Conservation (phyloP, 345 rosid species). For the Aquilaria yunnanensis region DNA sequence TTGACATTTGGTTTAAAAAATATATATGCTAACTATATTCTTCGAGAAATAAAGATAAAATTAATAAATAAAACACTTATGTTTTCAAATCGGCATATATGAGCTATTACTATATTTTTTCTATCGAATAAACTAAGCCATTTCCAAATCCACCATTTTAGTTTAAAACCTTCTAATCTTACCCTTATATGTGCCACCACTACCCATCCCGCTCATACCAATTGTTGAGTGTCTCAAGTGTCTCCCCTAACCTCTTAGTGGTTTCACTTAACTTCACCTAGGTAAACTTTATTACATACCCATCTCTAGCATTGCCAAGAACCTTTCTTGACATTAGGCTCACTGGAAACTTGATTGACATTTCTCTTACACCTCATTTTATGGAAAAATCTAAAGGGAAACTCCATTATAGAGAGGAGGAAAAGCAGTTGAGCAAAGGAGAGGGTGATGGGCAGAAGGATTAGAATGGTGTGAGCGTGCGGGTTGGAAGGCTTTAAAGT, state of each 20-base stretch:
- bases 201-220: no score
- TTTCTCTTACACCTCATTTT: slow-evolving; percentile 8
- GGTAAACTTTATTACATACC: slow-evolving; percentile 25
- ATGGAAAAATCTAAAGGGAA: slow-evolving; percentile 28
- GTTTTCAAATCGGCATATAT: no score
- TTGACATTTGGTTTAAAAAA: no score
- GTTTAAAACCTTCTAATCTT: no score
- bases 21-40: no score
- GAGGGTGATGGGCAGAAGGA: slow-evolving; percentile 1
- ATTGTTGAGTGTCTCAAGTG: no score
- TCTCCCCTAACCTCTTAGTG: slow-evolving; percentile 12
- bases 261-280: slow-evolving; percentile 51
- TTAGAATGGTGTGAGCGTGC: not conserved
- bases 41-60: no score
- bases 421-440: slow-evolving; percentile 5
- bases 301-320: slow-evolving; percentile 7
- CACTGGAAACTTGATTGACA: not conserved
- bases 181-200: no score
- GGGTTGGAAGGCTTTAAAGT: slow-evolving; percentile 14
- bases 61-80: no score
- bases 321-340: slow-evolving; percentile 10
- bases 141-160: no score
- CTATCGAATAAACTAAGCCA: no score
- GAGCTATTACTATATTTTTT: no score
- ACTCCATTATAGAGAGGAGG: slow-evolving; percentile 33